Conservation (phyloP, 192 early-diverging fungal genomes). For the Gonapodya prolifera region DNA sequence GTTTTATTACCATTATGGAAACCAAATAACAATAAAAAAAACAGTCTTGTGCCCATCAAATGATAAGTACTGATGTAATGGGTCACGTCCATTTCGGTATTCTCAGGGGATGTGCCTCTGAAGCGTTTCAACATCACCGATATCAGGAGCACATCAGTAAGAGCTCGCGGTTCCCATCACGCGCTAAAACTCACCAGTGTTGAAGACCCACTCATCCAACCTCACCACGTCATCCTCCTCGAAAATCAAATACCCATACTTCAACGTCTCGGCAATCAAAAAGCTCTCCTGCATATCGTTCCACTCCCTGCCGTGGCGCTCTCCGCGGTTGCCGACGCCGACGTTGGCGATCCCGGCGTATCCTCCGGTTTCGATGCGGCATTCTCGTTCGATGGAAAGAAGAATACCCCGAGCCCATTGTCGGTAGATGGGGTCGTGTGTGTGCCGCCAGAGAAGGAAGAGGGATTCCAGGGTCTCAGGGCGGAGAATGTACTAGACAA, state of each 20-base stretch:
- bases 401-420: neutral
- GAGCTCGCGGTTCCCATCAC: neutral
- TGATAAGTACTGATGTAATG: too few species aligned
- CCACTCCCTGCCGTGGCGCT: neutral
- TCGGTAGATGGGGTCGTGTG: neutral
- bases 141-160: too few species aligned
- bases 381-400: neutral
- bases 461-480: neutral
- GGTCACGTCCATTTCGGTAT: too few species aligned
- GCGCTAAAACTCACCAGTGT: conserved; percentile 91
- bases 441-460: neutral
- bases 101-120: too few species aligned
- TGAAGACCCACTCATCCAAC: conserved; percentile 78
- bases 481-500: neutral
- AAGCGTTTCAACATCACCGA: too few species aligned
- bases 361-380: conserved; percentile 4
- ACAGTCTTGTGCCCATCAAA: too few species aligned
- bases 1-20: too few species aligned
- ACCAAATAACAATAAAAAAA: too few species aligned
- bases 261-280: conserved; percentile 90
- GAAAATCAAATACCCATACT: conserved; percentile 88
- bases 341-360: neutral
- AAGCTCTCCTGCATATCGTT: conserved; percentile 41
- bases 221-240: conserved; percentile 46
- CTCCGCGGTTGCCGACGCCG: neutral